Evolutionary conservation across 75 land plant genomes (phyloP), one percentile per base, ranked within the genome.

Genomic region (Sequoiadendron giganteum): DNA sequence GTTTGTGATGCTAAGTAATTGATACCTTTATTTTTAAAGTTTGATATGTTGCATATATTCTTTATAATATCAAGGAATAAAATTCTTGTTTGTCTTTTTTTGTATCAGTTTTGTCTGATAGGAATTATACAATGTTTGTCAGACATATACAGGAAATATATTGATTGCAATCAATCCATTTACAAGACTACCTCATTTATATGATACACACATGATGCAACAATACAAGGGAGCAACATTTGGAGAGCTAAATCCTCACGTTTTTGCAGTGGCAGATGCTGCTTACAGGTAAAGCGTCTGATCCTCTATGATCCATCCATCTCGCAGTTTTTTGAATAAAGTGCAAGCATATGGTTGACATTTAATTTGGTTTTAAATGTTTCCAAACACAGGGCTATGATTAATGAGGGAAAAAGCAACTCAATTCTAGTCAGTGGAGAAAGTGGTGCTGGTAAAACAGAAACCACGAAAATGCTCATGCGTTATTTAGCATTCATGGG

Each of bases 101-200:
- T 3, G n/a, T 13, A 47, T 13, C 30, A 82, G 30, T 82, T 28
- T 39, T 45, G 32, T 47, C 84, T 82, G 11, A 82, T 45, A n/a
- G 10, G 83, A 11, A 32, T 32, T 75, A 75, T 85, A 19, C 11
- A 36, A 58, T 85, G 32, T 54, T 45, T 85, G 85, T 73, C 97
- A 97, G 99, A 97, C 99, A 52, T 97, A 97, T 61, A 96, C 96
- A 9, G 99, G 99, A 56, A 94, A 95, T 87, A 97, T 97, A 81
- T 90, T 97, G 73, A 96, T 97, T 90, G 99, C 99, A 19, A 87
- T 97, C 48, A 97, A 97, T 85, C 99, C 99, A 77, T 97, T 97
- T 88, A 93, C 94, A 88, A 91, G 93, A 83, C 85, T 97, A 49
- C 93, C 96, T n/a, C 93, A 94, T 91, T 52, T 97, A 47, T 97